Evolutionary conservation across 2,329 filamentous ascomycete species (phyloP).

Genomic region (Conoideocrella luteorostrata): DNA sequence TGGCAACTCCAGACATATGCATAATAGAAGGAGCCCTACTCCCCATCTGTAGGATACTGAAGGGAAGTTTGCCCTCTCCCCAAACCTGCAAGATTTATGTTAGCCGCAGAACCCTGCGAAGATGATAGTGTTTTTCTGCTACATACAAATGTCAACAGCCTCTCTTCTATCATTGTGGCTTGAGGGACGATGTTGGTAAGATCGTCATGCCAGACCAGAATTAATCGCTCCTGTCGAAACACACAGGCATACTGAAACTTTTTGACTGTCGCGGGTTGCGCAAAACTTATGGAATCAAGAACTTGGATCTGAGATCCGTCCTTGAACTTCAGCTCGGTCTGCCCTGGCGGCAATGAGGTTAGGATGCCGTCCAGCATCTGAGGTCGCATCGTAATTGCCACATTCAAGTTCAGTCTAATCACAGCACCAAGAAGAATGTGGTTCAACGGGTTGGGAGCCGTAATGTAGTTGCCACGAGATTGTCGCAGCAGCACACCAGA

Average conservation of each 20-base stretch:
- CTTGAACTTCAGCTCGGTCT: constrained; percentile 35
- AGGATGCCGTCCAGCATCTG: constrained; percentile 40
- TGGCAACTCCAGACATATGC: constrained; percentile 12
- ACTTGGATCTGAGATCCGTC: constrained; percentile 38
- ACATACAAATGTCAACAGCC: constrained; percentile 21
- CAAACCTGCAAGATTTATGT: constrained; percentile 17
- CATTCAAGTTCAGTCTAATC: constrained; percentile 36
- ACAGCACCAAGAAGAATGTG: constrained; percentile 34
- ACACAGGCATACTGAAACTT: constrained; percentile 37
- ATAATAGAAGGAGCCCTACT: constrained; percentile 12
- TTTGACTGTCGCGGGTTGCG: constrained; percentile 31
- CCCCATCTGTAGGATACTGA: constrained; percentile 13
- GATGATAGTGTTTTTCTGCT: not conserved
- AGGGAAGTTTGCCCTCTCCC: constrained; percentile 13
- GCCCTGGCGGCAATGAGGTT: constrained; percentile 29
- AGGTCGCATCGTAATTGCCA: constrained; percentile 43
- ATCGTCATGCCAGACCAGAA: constrained; percentile 38
- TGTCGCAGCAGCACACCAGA: constrained; percentile 31
- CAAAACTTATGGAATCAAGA: constrained; percentile 33
- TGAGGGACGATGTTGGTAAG: constrained; percentile 32
- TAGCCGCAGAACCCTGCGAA: not conserved
- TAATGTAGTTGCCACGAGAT: constrained; percentile 33
- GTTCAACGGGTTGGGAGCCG: constrained; percentile 32
- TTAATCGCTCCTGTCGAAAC: constrained; percentile 32
- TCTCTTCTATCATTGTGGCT: constrained; percentile 27